Evolutionary conservation across 2,329 filamentous ascomycete species (phyloP).

Genomic region (Colletotrichum sojae): DNA sequence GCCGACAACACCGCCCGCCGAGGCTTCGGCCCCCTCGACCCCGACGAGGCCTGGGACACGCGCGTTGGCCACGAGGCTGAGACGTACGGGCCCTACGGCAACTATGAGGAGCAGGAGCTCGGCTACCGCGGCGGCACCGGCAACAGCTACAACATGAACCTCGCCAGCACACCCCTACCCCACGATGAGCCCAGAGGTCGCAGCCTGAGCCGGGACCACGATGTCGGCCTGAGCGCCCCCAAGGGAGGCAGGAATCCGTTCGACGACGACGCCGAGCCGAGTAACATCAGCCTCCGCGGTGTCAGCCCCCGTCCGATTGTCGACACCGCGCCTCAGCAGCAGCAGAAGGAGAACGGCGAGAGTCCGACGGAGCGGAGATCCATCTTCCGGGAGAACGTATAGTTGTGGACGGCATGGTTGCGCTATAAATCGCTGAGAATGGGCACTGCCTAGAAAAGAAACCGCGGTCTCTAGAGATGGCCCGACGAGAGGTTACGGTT

Average conservation of each 20-base stretch:
- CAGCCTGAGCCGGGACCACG: slow-evolving; percentile 42
- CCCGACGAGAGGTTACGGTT: background rate
- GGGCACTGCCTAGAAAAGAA: slow-evolving; percentile 2
- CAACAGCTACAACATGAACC: slow-evolving; percentile 65
- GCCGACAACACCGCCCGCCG: slow-evolving; percentile 61
- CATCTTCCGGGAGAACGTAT: slow-evolving; percentile 80
- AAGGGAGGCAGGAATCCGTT: slow-evolving; percentile 74
- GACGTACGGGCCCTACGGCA: slow-evolving; percentile 70
- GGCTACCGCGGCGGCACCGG: slow-evolving; percentile 61
- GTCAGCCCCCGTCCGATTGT: slow-evolving; percentile 82
- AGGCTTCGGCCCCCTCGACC: slow-evolving; percentile 79
- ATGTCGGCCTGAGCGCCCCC: slow-evolving; percentile 50
- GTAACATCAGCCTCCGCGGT: slow-evolving; percentile 74
- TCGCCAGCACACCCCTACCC: slow-evolving; percentile 55
- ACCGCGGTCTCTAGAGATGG: slow-evolving; percentile 8
- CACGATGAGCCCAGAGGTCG: slow-evolving; percentile 46
- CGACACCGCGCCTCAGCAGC: slow-evolving; percentile 54
- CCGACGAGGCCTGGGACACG: slow-evolving; percentile 89
- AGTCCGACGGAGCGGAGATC: slow-evolving; percentile 79
- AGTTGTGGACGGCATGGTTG: slow-evolving; percentile 40
- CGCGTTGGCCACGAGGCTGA: slow-evolving; percentile 82
- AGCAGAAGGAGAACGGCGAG: slow-evolving; percentile 54
- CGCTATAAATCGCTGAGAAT: background rate
- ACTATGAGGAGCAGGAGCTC: slow-evolving; percentile 84
- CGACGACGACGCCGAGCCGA: slow-evolving; percentile 76